Base-by-base conservation (phyloP, 192 early-diverging fungal species). In the Backusella psychrophila region DNA sequence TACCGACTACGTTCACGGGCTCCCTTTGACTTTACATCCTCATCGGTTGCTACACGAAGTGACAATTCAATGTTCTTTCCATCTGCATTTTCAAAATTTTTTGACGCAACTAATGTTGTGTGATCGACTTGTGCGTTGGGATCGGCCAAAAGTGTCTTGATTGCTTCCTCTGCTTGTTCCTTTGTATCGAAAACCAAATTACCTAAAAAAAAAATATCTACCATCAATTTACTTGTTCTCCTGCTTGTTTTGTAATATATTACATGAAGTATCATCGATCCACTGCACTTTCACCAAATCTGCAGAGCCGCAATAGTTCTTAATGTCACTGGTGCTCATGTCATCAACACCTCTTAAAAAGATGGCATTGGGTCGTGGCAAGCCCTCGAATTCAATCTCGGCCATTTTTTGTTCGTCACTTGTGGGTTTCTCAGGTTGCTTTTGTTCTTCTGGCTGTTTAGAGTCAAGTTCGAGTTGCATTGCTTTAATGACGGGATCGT, bases 181-280 rank as follows among this genome's bases (percentile, higher is more conserved):
- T 12, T 34, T 1, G 74, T 33, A 8, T 53, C 53, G 17, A 76
- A 75, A 9, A 72, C 66, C 42, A 71, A 56, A 69, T 76, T 76
- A 31, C 71, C 74, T 72, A 56, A 6, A 26, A 52, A 26, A 52
- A n/a, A 59, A 23, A 59, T 59, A 59, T 26, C 33, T 33, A 33
- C 3, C 3, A 59, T 59, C 17, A 11, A 59, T 26, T 23, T 59
- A 23, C 4, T 4, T 44, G 4, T 3, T 44, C 42, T 44, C 42
- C 42, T 44, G 33, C 33, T 44, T 49, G 17, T n/a, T 19, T n/a
- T 35, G 6, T 31, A 33, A 3, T 21, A 59, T 29, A 56, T 9
- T 84, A 77, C 85, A 87, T 15, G 73, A 80, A 1, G 85, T 78
- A 36, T 87, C 85, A 66, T 87, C 77, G 15, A 87, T 82, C 85